Evolutionary conservation across 345 rosid genomes (phyloP), one percentile per base, ranked within the genome.

Genomic region (Bruguiera sexangula): DNA sequence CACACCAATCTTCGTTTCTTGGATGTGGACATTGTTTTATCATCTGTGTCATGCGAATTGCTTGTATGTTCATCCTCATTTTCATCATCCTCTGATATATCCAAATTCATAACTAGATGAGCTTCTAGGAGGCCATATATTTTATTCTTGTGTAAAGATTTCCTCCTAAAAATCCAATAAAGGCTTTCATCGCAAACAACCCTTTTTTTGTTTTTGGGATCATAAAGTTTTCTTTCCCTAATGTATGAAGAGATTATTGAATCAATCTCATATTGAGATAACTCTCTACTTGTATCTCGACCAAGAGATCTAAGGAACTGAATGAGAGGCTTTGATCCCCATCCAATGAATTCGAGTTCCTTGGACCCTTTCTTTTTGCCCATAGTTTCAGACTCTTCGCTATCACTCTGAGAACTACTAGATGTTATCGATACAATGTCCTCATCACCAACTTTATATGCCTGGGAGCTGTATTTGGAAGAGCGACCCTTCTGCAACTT

Each of bases 281-380:
- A 69, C 52, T 72, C 82, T 2, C 73, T 68, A 36, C 48, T 65
- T 43, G 87, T 82, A 55, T 82, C 83, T 69, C 73, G 82, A 37
- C 87, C 87, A 53, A 81, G 67, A 59, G 75, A 85, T 36, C 50
- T 73, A 30, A 86, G 83, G 79, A 86, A 82, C 36, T 82, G 78
- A 59, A 86, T 68, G 54, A 84, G 89, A 30, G 78, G 78, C 73
- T 86, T 80, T 32, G 87, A 81, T 63, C 87, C 89, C 87, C 85
- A 81, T 65, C 85, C 73, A 1, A 60, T 37, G 65, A 75, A 84
- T 72, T 80, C 74, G 65, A 75, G 32, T 69, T 30, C 57, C 77
- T 69, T 82, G 27, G 76, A 48, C 39, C 53, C 60, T 63, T 62
- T 71, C 58, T 30, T 13, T 72, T 72, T 78, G 32, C 34, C 39